Evolutionary conservation across 2,329 filamentous ascomycete genomes (phyloP), one percentile per base, ranked within the genome.

Genomic region (Cadophora luteo-olivacea): DNA sequence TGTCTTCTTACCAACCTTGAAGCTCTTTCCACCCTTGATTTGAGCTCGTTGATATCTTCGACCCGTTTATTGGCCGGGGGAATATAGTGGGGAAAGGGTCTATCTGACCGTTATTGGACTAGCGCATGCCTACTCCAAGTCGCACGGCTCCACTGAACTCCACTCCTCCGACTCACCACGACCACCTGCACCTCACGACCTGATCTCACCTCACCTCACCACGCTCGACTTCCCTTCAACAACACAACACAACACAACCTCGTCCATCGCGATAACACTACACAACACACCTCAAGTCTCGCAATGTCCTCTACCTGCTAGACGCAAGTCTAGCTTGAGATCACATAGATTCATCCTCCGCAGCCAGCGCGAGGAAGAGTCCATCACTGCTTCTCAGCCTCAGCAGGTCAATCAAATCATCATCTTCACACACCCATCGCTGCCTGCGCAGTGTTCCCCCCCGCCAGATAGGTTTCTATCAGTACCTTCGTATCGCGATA

Each of bases 281-380:
- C 1, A 38, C 36, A 68, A 66, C 48, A 57, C 58, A 25, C 48
- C 61, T 70, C 67, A 67, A 68, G 48, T 61, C 58, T 72, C 69
- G 74, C 72, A 65, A 77, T 77, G 75, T 66, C 69, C 64, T 69
- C 66, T 74, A 71, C 74, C 77, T 78, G 81, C 82, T 84, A 82
- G 81, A 80, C 82, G 77, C 74, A 69, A 77, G 82, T 82, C 82
- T 83, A 77, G 82, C 81, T 78, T 70, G 76, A 78, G 77, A 76
- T 74, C 76, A 72, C 78, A 75, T 72, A 73, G 78, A 77, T 79
- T 78, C 76, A 73, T 76, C 78, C 80, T 80, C 78, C 80, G 80
- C 79, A 81, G 77, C 82, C 79, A 82, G 81, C 80, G 77, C 76
- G 77, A 79, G 80, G 77, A 77, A 76, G 78, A 74, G 78, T 80